phyloP scores from a whole-genome alignment of 78 protist genomes.

The Speleostelium caveatum region DNA sequence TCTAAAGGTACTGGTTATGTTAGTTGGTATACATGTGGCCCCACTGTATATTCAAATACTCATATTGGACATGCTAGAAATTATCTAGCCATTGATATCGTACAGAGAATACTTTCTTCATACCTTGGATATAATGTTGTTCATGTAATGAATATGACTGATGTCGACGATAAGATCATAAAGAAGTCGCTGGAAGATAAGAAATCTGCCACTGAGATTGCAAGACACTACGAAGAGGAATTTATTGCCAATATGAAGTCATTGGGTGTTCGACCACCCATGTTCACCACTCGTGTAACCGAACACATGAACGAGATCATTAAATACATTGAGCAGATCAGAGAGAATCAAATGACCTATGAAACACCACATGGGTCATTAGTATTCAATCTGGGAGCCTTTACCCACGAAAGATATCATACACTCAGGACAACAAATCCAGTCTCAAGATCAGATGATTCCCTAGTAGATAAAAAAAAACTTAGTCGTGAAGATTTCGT shows the following conservation, averaged over 20 bases:
- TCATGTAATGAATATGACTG: slow-evolving; percentile 89
- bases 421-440: slow-evolving; percentile 13
- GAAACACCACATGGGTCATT: slow-evolving; percentile 32
- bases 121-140: slow-evolving; percentile 87
- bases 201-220: slow-evolving; percentile 17
- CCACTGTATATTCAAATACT: slow-evolving; percentile 88
- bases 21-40: slow-evolving; percentile 89
- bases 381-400: slow-evolving; percentile 28
- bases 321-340: slow-evolving; percentile 37
- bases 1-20: neutral
- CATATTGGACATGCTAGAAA: slow-evolving; percentile 92
- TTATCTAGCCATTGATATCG: slow-evolving; percentile 96
- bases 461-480: slow-evolving; percentile 16
- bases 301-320: slow-evolving; percentile 77
- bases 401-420: neutral
- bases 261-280: slow-evolving; percentile 68
- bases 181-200: slow-evolving; percentile 40
- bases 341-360: slow-evolving; percentile 62
- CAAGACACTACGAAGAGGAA: slow-evolving; percentile 59
- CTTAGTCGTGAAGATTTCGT: slow-evolving; percentile 56
- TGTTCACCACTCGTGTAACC: slow-evolving; percentile 67
- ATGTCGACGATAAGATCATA: slow-evolving; percentile 91
- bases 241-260: slow-evolving; percentile 63
- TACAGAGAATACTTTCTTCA: slow-evolving; percentile 94
- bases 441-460: slow-evolving; percentile 20